Percentiles rank a stretch among this genome's conserved stretches.
phyloP scores from a whole-genome alignment of 257 asterid genomes.

The Solanum chiquidenum region DNA sequence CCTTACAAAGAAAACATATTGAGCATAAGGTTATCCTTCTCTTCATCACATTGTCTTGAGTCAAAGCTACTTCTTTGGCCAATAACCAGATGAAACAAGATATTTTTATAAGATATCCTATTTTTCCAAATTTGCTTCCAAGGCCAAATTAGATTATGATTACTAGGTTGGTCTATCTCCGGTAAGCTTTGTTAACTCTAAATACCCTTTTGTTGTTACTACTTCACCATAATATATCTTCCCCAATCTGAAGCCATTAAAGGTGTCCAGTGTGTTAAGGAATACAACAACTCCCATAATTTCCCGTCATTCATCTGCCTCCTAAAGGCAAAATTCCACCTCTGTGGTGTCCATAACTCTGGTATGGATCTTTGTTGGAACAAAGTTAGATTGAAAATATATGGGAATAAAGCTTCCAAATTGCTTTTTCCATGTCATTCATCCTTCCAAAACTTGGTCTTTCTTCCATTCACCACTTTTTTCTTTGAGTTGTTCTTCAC shows the following conservation, averaged over 20 bases:
- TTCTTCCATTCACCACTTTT: not conserved
- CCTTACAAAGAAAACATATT: not conserved
- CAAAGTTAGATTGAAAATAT: not conserved
- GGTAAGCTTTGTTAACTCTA: not conserved
- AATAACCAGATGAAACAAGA: not conserved
- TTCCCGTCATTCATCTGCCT: not conserved
- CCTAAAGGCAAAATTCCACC: not conserved
- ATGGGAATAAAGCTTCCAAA: not conserved
- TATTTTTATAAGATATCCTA: fast-evolving
- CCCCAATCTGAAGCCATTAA: not conserved
- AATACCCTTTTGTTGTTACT: not conserved
- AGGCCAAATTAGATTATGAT: not conserved
- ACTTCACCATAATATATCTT: not conserved
- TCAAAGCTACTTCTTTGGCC: not conserved
- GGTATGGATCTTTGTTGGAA: not conserved
- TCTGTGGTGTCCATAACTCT: not conserved
- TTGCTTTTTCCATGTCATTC: not conserved
- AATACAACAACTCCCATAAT: not conserved
- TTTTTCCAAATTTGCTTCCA: not conserved
- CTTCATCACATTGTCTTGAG: not conserved
- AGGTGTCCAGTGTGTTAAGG: not conserved
- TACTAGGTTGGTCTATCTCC: not conserved
- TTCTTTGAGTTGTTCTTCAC: not conserved
- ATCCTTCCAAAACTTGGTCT: not conserved
- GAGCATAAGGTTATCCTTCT: not conserved